Percentiles rank a stretch among this genome's conserved stretches.
phyloP scores from a whole-genome alignment of 441 rosid genomes.

The Populus hybrid region DNA sequence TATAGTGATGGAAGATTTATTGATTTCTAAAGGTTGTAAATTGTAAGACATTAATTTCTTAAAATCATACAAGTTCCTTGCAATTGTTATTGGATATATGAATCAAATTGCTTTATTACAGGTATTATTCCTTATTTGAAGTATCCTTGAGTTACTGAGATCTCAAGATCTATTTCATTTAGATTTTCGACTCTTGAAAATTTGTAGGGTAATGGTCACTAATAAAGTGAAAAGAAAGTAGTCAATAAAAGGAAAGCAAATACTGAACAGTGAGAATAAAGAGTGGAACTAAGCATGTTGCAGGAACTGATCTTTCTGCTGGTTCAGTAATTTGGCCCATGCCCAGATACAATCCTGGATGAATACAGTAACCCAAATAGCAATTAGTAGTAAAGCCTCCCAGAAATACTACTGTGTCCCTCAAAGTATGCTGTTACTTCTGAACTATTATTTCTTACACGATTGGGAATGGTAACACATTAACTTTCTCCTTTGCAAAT shows the following conservation, averaged over 20 bases:
- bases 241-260: background rate
- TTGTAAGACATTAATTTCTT: background rate
- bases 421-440: conserved; percentile 16
- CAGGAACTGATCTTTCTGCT: background rate
- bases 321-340: background rate
- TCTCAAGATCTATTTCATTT: background rate
- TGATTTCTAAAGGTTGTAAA: background rate
- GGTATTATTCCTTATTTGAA: background rate
- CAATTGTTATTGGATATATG: background rate
- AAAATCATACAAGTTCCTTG: background rate
- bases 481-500: conserved; percentile 66
- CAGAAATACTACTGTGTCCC: background rate
- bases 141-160: background rate
- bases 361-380: background rate
- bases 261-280: background rate
- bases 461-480: conserved; percentile 32
- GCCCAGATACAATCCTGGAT: background rate
- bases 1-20: background rate
- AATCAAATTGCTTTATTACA: background rate
- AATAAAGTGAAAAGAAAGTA: background rate
- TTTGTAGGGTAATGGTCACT: background rate
- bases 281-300: background rate
- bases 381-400: conserved; percentile 1
- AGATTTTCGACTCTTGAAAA: background rate
- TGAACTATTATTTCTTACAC: conserved; percentile 22